A percentile compares a stretch with the other conserved stretches of the same genome.
Conservation (phyloP, 202 grass and related monocot species). For the Zoysia matrella region DNA sequence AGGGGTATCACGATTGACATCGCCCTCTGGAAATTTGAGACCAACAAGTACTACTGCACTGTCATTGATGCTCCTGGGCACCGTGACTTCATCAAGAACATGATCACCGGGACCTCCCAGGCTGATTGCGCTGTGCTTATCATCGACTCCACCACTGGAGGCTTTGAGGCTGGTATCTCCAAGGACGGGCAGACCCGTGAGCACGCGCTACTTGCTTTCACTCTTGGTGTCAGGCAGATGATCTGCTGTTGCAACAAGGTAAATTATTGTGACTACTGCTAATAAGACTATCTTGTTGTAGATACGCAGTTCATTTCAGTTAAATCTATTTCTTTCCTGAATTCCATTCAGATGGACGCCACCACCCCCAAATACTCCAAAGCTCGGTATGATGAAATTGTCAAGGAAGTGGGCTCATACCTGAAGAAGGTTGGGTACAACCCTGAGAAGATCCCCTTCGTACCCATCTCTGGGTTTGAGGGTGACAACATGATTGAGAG, state of each 20-base stretch:
- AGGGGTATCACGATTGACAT: constrained; percentile 72
- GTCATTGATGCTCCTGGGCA: too few relatives aligned
- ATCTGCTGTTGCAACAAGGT: not conserved
- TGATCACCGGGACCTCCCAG: too few relatives aligned
- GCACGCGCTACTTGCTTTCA: constrained; percentile 50
- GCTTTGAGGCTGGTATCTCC: constrained; percentile 64
- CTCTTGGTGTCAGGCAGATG: not conserved
- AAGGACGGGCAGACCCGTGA: constrained; percentile 73
- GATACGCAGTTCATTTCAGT: too few relatives aligned
- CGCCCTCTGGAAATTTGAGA: constrained; percentile 71
- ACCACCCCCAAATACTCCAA: constrained; percentile 72
- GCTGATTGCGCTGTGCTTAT: too few relatives aligned
- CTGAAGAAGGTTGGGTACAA: constrained; percentile 78
- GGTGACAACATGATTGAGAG: not conserved
- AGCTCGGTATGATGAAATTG: constrained; percentile 62
- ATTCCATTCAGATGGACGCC: constrained; percentile 56
- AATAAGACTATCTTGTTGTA: too few relatives aligned
- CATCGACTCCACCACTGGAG: too few relatives aligned
- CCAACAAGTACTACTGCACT: constrained; percentile 48
- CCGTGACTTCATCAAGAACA: too few relatives aligned
- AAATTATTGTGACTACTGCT: too few relatives aligned
- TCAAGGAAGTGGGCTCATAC: constrained; percentile 67
- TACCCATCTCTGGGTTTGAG: constrained; percentile 37
- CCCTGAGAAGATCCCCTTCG: constrained; percentile 65
- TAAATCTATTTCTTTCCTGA: too few relatives aligned